Base-by-base conservation (phyloP, 495 filamentous ascomycete species). In the Penicillium steckii region DNA sequence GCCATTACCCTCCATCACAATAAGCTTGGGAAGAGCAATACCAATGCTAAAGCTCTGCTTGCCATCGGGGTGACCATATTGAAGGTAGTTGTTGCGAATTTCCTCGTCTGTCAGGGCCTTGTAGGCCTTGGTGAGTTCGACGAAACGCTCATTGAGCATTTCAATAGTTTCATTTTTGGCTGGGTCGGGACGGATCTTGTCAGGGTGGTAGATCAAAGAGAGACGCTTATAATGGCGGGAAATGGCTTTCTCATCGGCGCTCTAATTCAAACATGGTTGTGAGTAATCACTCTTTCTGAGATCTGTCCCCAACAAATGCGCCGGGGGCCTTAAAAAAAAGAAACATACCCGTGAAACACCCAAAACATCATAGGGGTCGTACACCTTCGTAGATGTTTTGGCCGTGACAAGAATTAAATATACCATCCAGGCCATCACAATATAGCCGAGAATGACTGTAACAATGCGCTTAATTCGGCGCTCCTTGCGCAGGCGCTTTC, bases 41-140 rank as follows among this genome's bases (percentile, higher is more conserved):
- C 95, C 93, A 65, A 97, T 97, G 71, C 92, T 97, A 77, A 88
- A 93, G 64, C 91, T 91, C 68, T 98, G 94, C 76, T 96, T 97
- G 46, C 94, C 94, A 65, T 98, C 94, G 5, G 94, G 94, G 68
- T 98, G 91, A 40, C 94, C 94, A 67, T 86, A 98, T 66, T 96
- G 89, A 29, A 92, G 84, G 66, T 87, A 97, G 75, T 98, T 98
- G 69, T 96, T 95, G 44, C 95, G 88, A 38, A 97, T 80, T 32
- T 97, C 94, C 69, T 97, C 94, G 61, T 98, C 94, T 8, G 95
- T 97, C 37, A 98, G 78, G 7, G 95, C 86, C 71, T 97, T 97
- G 79, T 96, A 97, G 4, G 94, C 94, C 75, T 98, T 97, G 44
- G 90, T 89, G 52, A 97, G 76, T 60, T 98, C 92, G 29, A 96